These are phyloP conservation scores for Hippophae rhamnoides DNA, from an alignment of 306 rosid genomes.

Conservation along the genomic window DNA sequence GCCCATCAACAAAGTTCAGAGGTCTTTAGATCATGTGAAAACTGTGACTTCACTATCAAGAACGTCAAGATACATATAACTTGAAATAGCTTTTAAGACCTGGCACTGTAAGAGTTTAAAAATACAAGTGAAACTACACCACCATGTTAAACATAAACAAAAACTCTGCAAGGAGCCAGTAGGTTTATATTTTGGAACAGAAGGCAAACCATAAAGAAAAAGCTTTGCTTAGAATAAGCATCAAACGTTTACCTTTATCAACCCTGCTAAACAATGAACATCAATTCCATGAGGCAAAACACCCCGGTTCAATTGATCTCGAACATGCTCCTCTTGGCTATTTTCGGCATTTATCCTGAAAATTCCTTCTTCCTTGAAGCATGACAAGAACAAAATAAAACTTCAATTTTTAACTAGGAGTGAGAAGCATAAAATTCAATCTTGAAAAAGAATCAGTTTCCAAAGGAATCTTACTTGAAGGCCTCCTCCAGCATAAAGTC, in stretches of 20 bases:
- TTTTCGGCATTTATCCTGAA: conserved; percentile 79
- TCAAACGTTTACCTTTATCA: conserved; percentile 56
- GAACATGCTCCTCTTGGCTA: conserved; percentile 61
- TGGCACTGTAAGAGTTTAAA: conserved; percentile 1
- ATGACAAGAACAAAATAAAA: conserved; percentile 20
- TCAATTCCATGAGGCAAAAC: conserved; percentile 74
- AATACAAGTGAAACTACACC: conserved; percentile 2
- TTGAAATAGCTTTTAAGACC: not conserved
- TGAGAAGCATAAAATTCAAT: conserved; percentile 3
- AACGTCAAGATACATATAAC: not conserved
- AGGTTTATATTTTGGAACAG: not conserved
- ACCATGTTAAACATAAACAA: not conserved
- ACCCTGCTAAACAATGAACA: conserved; percentile 86
- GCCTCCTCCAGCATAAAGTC: conserved; percentile 71
- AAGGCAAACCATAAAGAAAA: not conserved
- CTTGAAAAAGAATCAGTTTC: not conserved
- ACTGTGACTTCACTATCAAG: no score
- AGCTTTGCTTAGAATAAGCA: not conserved
- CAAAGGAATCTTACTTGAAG: conserved; percentile 45
- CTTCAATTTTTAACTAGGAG: conserved; percentile 6
- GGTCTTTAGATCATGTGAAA: no score
- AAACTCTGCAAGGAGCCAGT: not conserved
- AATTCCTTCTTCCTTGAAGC: conserved; percentile 76
- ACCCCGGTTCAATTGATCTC: conserved; percentile 65
- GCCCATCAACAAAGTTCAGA: no score